A percentile compares a stretch with the other conserved stretches of the same genome.
These are phyloP conservation scores for Penicillium sp. DNA, from an alignment of 2,329 filamentous ascomycete species.

Conservation along the genomic window DNA sequence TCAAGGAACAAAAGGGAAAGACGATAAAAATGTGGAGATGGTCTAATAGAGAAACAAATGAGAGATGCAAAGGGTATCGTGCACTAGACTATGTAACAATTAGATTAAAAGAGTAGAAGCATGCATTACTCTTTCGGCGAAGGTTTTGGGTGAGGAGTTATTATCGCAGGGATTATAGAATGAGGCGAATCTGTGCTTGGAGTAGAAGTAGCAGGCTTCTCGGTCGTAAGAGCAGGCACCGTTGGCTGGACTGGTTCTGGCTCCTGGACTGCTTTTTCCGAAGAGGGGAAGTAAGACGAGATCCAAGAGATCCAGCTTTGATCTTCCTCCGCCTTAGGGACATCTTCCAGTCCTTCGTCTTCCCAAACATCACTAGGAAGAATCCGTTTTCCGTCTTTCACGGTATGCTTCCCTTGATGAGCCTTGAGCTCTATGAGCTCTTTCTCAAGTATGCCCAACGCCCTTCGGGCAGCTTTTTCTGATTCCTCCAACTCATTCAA, in stretches of 20 bases:
- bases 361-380: slow-evolving; percentile 41
- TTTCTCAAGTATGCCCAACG: slow-evolving; percentile 43
- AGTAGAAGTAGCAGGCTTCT: not conserved
- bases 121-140: slow-evolving; percentile 8
- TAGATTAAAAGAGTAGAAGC: not conserved
- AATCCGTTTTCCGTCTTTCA: slow-evolving; percentile 29
- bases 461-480: slow-evolving; percentile 37
- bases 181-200: not conserved
- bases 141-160: not conserved
- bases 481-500: slow-evolving; percentile 55
- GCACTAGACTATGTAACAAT: not conserved
- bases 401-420: slow-evolving; percentile 29
- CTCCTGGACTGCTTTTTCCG: slow-evolving; percentile 1
- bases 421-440: slow-evolving; percentile 41
- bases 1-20: not conserved
- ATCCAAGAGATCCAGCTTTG: slow-evolving; percentile 32
- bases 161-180: not conserved
- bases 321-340: slow-evolving; percentile 21
- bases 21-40: not conserved
- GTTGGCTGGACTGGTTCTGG: not conserved
- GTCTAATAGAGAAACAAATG: not conserved
- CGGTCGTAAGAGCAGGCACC: not conserved
- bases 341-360: slow-evolving; percentile 25
- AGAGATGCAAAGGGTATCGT: slow-evolving; percentile 14
- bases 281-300: slow-evolving; percentile 29